Conservation (phyloP, 2,329 filamentous ascomycete genomes). For the Phyllosticta paracitricarpa region DNA sequence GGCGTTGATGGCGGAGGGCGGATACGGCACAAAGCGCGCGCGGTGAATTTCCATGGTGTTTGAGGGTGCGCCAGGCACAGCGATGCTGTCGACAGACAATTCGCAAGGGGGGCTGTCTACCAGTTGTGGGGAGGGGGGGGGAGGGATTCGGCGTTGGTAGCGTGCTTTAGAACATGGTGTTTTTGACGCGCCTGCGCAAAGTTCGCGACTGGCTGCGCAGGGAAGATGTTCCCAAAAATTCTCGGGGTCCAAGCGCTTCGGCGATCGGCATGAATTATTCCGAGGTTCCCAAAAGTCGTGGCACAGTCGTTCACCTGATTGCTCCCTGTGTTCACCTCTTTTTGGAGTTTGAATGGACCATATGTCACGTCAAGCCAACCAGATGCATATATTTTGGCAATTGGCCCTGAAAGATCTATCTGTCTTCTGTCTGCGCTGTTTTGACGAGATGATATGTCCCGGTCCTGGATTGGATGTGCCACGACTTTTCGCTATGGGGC, state of each 20-base stretch:
- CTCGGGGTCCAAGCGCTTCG: background rate
- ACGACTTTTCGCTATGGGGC: too few relatives aligned
- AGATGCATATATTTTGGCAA: too few relatives aligned
- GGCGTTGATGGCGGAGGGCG: constrained; percentile 84
- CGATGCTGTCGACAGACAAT: background rate
- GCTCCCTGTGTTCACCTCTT: too few relatives aligned
- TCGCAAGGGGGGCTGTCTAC: too few relatives aligned
- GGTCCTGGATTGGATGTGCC: too few relatives aligned
- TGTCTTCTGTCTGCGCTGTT: too few relatives aligned
- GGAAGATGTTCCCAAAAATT: constrained; percentile 7
- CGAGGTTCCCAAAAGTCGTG: background rate
- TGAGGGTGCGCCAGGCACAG: background rate
- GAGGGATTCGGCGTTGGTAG: background rate
- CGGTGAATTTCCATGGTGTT: constrained; percentile 83
- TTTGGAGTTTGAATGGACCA: too few relatives aligned
- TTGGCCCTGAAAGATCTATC: too few relatives aligned
- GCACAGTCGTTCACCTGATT: too few relatives aligned
- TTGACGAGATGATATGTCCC: too few relatives aligned
- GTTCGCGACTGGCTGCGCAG: constrained; percentile 3
- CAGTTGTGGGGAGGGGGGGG: too few relatives aligned
- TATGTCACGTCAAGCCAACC: too few relatives aligned
- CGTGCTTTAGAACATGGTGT: background rate
- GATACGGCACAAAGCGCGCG: constrained; percentile 89
- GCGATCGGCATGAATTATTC: background rate
- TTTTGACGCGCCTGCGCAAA: background rate